These are phyloP conservation scores for Pseudocercospora fijiensis DNA, from an alignment of 2,329 filamentous ascomycete genomes.

Conservation along the genomic window DNA sequence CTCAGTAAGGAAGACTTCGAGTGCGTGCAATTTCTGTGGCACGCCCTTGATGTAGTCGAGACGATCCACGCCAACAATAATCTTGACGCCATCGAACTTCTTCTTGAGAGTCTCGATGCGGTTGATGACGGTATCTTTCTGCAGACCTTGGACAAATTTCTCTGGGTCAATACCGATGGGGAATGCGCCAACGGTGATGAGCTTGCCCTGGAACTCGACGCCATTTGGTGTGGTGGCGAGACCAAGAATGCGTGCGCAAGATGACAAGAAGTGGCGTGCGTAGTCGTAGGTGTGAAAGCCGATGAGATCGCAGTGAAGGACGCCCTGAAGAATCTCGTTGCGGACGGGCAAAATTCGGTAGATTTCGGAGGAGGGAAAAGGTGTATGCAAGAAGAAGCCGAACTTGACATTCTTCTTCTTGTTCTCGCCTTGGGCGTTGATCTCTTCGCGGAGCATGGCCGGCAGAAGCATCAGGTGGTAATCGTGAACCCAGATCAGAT, in stretches of 20 bases:
- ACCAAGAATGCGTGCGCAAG: conserved; percentile 86
- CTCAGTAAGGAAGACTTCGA: conserved; percentile 94
- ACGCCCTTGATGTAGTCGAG: conserved; percentile 99
- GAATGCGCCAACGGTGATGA: conserved; percentile 90
- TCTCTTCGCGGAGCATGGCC: conserved; percentile 88
- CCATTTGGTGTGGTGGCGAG: conserved; percentile 85
- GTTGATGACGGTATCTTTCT: conserved; percentile 81
- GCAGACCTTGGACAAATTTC: conserved; percentile 85
- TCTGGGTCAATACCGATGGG: conserved; percentile 97
- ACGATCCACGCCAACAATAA: conserved; percentile 94
- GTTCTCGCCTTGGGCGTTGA: conserved; percentile 57
- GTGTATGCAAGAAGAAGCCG: conserved; percentile 96
- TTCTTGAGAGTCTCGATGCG: conserved; percentile 80
- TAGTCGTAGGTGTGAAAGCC: conserved; percentile 99
- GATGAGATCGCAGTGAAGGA: conserved; percentile 90
- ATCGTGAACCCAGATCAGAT: conserved; percentile 97
- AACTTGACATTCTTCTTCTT: conserved; percentile 89
- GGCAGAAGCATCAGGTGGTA: conserved; percentile 98
- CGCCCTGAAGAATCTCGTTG: conserved; percentile 80
- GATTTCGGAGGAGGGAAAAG: conserved; percentile 95
- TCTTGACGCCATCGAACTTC: conserved; percentile 93
- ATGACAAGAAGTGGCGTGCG: conserved; percentile 94
- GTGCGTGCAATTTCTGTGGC: conserved; percentile 91
- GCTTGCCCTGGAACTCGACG: conserved; percentile 83
- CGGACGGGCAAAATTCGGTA: conserved; percentile 93